Base-by-base conservation (phyloP, 176 grass and related monocot genomes). In the Musa schizocarpa region DNA sequence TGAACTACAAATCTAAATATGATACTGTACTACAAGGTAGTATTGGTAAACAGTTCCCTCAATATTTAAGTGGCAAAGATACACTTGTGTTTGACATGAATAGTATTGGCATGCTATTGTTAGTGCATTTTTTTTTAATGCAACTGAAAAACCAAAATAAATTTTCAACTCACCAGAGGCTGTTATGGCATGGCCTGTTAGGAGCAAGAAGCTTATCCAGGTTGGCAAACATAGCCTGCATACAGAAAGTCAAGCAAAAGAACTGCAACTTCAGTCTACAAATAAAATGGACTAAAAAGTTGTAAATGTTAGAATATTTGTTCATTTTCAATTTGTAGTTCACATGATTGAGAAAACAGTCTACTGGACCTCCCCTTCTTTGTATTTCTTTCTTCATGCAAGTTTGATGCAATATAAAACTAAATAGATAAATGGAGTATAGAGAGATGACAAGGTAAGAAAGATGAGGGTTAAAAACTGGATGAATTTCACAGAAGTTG, bases 171-270 rank as follows among this genome's bases (percentile, higher is more conserved):
- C 76, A 98, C 90, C 90, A 99, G 79, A 99, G 83, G 82, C 90
- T 81, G 79, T 81, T 84, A 73, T 99, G 88, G 74, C 85, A 94
- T 56, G 88, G 95, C 50, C 14, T 88, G 74, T 99, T 83, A 81
- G 95, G 95, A 2, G 95, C 90, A 74, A 99, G 91, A 89, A 94
- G 92, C 77, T 67, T 85, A 78, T 99, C 95, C 84, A 99, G 74
- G 59, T 87, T 94, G 58, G 84, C 74, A 76, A 99, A 99, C 55
- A 99, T 76, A 52, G 76, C 84, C 90, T 99, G 83, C 80, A 84
- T 9, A 26, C 9, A 82, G 52, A 77, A 56, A 76, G 43, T 29
- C 71, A 71, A 53, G 11, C 2, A 65, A 9, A 79, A 79, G 23
- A 74, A 27, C 61, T 49, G 16, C 12, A 9, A 63, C 13, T 27